A percentile compares a stretch with the other conserved stretches of the same genome.
Evolutionary conservation across 1,139 yeast genomes (phyloP).

Genomic region (Arxiozyma telluris): DNA sequence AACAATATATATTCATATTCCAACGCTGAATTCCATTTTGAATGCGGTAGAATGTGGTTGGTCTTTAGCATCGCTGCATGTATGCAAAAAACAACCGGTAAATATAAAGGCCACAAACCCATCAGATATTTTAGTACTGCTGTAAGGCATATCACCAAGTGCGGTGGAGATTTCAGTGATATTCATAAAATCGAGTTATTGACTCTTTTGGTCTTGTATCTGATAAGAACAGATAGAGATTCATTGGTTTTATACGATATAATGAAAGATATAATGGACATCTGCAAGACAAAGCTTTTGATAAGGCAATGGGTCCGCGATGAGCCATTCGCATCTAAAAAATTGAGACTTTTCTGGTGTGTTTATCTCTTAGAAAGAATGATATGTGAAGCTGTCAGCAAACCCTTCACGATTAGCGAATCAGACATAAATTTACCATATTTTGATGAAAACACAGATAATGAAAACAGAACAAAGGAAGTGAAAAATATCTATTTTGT

Average conservation of each 20-base stretch:
- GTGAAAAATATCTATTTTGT: constrained; percentile 38
- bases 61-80: constrained; percentile 41
- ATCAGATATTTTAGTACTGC: constrained; percentile 45
- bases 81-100: constrained; percentile 43
- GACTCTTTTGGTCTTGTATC: constrained; percentile 41
- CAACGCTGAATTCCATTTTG: constrained; percentile 37
- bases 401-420: constrained; percentile 41
- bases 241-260: constrained; percentile 43
- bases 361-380: constrained; percentile 46
- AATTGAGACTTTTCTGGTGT: constrained; percentile 50
- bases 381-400: constrained; percentile 49
- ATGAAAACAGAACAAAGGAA: constrained; percentile 11
- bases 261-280: constrained; percentile 40
- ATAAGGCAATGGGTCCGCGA: constrained; percentile 35
- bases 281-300: constrained; percentile 33
- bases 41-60: constrained; percentile 43
- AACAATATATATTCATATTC: constrained; percentile 30
- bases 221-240: constrained; percentile 49
- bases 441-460: constrained; percentile 29
- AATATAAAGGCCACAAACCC: constrained; percentile 42
- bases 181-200: constrained; percentile 42
- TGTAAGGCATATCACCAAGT: constrained; percentile 41
- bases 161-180: constrained; percentile 33
- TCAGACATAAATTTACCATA: constrained; percentile 40
- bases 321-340: constrained; percentile 29